phyloP scores from a whole-genome alignment of 805 yeast species.

The Saturnispora sanitii region DNA sequence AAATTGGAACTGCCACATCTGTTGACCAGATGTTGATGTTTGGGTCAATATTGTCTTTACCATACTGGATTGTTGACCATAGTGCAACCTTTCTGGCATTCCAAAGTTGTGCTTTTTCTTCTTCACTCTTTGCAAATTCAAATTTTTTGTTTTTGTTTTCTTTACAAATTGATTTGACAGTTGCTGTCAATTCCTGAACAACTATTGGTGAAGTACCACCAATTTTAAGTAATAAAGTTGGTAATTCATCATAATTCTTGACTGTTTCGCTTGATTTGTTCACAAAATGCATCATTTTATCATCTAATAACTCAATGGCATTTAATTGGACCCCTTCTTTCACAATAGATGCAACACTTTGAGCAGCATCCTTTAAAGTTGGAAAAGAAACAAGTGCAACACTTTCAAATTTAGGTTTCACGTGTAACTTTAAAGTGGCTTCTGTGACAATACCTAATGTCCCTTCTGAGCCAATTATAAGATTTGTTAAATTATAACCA shows the following conservation, averaged over 20 bases:
- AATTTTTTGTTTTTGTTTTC: constrained; percentile 41
- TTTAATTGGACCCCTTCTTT: constrained; percentile 61
- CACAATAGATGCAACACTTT: constrained; percentile 56
- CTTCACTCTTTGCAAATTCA: constrained; percentile 53
- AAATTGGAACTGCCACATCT: constrained; percentile 84
- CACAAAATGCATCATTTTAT: constrained; percentile 61
- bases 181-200: constrained; percentile 41
- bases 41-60: constrained; percentile 37
- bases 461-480: constrained; percentile 79
- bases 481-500: constrained; percentile 67
- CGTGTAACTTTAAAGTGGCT: constrained; percentile 54
- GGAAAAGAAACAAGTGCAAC: constrained; percentile 69
- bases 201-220: constrained; percentile 50
- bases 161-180: constrained; percentile 35
- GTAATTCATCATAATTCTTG: constrained; percentile 52
- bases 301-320: constrained; percentile 73
- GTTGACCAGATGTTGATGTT: constrained; percentile 79
- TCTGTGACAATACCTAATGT: constrained; percentile 68
- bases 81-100: constrained; percentile 72
- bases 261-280: constrained; percentile 49
- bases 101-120: constrained; percentile 67
- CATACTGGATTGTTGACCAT: constrained; percentile 62
- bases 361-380: constrained; percentile 55
- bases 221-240: constrained; percentile 66
- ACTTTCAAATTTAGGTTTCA: constrained; percentile 47